phyloP scores from a whole-genome alignment of 805 yeast genomes.

The Starmerella potacharoeniae region DNA sequence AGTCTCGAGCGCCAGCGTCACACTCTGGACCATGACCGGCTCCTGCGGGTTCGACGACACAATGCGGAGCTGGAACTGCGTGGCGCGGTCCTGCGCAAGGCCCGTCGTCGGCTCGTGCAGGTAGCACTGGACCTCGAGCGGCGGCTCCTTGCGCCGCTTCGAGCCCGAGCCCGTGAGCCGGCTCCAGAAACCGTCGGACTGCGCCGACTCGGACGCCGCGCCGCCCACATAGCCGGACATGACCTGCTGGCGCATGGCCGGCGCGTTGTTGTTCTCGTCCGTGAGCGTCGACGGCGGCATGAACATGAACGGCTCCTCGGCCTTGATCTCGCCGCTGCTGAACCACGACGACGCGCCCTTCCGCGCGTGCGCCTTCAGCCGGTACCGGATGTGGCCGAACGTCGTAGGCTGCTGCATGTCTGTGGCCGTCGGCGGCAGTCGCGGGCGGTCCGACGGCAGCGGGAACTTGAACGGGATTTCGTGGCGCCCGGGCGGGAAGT shows the following conservation, averaged over 20 bases:
- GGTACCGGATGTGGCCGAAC: slow-evolving; percentile 5
- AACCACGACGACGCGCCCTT: slow-evolving; percentile 8
- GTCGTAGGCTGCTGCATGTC: not conserved
- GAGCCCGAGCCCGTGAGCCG: not conserved
- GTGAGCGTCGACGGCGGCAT: slow-evolving; percentile 5
- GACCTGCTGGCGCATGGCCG: not conserved
- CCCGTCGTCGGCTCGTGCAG: slow-evolving; percentile 4
- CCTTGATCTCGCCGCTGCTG: slow-evolving; percentile 5
- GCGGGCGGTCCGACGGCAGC: slow-evolving; percentile 4
- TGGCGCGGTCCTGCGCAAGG: slow-evolving; percentile 3
- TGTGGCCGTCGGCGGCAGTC: slow-evolving; percentile 12
- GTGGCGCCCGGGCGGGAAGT: slow-evolving; percentile 5
- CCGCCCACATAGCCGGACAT: slow-evolving; percentile 3
- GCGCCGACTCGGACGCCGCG: not conserved
- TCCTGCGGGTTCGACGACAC: slow-evolving; percentile 2
- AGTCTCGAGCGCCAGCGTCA: slow-evolving; percentile 3
- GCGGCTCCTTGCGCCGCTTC: slow-evolving; percentile 2
- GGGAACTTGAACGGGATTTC: slow-evolving; percentile 8
- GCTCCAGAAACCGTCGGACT: not conserved
- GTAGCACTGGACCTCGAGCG: slow-evolving; percentile 4
- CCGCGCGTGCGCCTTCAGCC: slow-evolving; percentile 7
- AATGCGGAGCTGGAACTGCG: not conserved
- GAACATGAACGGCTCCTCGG: slow-evolving; percentile 4
- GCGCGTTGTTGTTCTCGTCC: not conserved
- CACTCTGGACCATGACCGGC: slow-evolving; percentile 1